These are phyloP conservation scores for Leccinum olivaceopallidum DNA, from an alignment of 768 basidiomycete species.

Conservation along the genomic window DNA sequence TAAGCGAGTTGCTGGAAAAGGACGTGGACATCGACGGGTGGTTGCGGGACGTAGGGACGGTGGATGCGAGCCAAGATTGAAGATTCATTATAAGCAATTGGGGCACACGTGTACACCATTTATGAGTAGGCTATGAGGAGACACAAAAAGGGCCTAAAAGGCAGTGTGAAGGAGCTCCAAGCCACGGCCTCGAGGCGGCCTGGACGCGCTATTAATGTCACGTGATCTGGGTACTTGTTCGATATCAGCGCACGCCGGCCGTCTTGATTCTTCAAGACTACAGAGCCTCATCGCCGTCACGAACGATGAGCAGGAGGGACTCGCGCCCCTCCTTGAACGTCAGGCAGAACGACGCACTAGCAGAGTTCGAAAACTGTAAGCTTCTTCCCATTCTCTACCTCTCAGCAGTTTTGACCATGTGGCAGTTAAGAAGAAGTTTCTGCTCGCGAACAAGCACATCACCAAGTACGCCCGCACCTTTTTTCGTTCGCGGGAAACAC, in stretches of 20 bases:
- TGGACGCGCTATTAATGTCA: constrained; percentile 28
- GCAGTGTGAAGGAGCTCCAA: constrained; percentile 28
- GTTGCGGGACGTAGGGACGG: constrained; percentile 43
- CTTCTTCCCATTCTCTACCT: constrained; percentile 6
- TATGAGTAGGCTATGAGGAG: constrained; percentile 10
- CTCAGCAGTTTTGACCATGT: constrained; percentile 21
- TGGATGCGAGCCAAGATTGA: constrained; percentile 27
- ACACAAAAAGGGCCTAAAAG: constrained; percentile 22
- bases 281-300: constrained; percentile 13
- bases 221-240: constrained; percentile 32
- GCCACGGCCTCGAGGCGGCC: constrained; percentile 28
- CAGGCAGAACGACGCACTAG: constrained; percentile 76
- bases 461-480: constrained; percentile 60
- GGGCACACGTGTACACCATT: constrained; percentile 23
- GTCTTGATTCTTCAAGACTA: not conserved
- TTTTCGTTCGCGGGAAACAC: constrained; percentile 4
- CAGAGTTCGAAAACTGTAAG: constrained; percentile 86
- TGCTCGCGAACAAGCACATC: constrained; percentile 89
- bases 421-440: constrained; percentile 90
- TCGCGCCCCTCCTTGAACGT: constrained; percentile 50
- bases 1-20: constrained; percentile 54
- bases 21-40: constrained; percentile 60
- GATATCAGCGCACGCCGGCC: constrained; percentile 36
- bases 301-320: constrained; percentile 37
- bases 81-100: constrained; percentile 8